Evolutionary conservation across 306 rosid species (phyloP).

Genomic region (Sesbania bispinosa): DNA sequence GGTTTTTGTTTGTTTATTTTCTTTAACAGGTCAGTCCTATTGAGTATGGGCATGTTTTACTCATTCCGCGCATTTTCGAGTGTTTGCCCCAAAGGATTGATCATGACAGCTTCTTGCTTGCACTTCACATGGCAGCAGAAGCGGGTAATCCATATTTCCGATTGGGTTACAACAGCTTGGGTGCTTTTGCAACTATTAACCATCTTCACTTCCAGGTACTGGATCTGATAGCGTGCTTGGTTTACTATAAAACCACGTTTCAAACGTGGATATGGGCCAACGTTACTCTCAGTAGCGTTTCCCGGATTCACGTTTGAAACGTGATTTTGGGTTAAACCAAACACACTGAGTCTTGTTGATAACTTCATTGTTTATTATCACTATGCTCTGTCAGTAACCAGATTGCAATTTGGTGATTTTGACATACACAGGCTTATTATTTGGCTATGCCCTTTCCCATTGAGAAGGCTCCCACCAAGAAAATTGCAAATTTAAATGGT

Average conservation of each 20-base stretch:
- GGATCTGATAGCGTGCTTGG: no score
- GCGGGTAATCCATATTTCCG: slow-evolving; percentile 76
- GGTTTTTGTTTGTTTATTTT: background rate
- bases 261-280: no score
- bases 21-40: slow-evolving; percentile 89
- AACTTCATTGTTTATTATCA: background rate
- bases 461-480: slow-evolving; percentile 88
- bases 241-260: no score
- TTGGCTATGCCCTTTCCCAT: slow-evolving; percentile 80
- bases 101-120: slow-evolving; percentile 71
- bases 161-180: slow-evolving; percentile 91
- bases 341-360: no score
- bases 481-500: slow-evolving; percentile 39
- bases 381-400: background rate
- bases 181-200: slow-evolving; percentile 97
- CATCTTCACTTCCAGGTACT: slow-evolving; percentile 97
- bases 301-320: no score
- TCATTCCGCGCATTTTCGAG: slow-evolving; percentile 77
- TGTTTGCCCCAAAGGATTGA: slow-evolving; percentile 89
- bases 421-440: slow-evolving; percentile 71
- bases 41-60: slow-evolving; percentile 88
- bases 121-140: slow-evolving; percentile 82
- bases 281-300: no score
- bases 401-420: slow-evolving; percentile 5
- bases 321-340: no score